Evolutionary conservation across 1,284 basidiomycete genomes (phyloP), one percentile per base, ranked within the genome.

Genomic region (Cystobasidium slooffiae): DNA sequence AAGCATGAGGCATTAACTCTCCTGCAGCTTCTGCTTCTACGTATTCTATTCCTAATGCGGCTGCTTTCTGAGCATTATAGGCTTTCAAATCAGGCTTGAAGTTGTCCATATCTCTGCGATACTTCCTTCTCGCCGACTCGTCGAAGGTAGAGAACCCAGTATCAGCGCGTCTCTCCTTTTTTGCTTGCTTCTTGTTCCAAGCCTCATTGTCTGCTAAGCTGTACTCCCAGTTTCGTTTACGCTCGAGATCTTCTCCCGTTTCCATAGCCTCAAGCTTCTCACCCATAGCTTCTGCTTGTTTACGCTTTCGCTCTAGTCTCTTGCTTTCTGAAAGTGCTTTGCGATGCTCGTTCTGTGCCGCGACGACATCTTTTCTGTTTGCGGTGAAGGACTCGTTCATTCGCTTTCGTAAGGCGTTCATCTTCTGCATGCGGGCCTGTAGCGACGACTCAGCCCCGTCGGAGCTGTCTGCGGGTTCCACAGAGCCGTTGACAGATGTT

Each of bases 131-230:
- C 1, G 94, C 93, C 22, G 91, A 90, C 80, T 97, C 90, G 20
- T 91, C 89, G 77, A 93, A 93, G 82, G 98, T 96, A 79, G 91
- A 88, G 78, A 92, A 92, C 80, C 91, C 89, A 77, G 88, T 91
- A 82, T 94, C 91, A 20, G 88, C 90, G 79, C 89, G 86, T 81
- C 90, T 85, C 74, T 86, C 86, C 82, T 92, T 93, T 78, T 89
- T 83, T 47, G 88, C 88, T 77, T 88, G 83, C 83, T 94, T 94
- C 84, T 91, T 91, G 85, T 95, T 93, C 96, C 95, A 95, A 76
- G 88, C 84, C 79, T 97, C 93, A 79, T 94, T 95, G 83, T 97
- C 93, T 84, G 97, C 94, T 72, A 97, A 91, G 24, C 90, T 91
- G 84, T 92, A 97, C 79, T 92, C 89, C 93, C 93, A 96, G 80